Base-by-base conservation (phyloP, 2,329 filamentous ascomycete genomes). In the Stylonectria norvegica region DNA sequence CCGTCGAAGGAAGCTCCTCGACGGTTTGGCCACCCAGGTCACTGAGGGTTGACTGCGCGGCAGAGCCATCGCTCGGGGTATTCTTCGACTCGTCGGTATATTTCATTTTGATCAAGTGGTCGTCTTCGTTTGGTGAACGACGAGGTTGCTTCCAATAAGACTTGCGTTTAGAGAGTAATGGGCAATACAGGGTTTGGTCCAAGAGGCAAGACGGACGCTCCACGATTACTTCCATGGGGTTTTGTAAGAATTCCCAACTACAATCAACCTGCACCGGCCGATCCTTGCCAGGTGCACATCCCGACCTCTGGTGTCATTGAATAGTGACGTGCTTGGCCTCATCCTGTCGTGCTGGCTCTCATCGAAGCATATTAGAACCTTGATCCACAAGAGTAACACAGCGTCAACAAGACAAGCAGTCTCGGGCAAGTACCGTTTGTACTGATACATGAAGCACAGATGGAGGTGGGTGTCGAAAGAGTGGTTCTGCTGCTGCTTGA, bases 1-100 rank as follows among this genome's bases (percentile, higher is more conserved):
- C 39, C 18, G 43, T 45, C 14, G 43, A 45, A 18, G 42, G 42
- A 19, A 33, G 33, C 18, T 39, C 36, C 14, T 16, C 12, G 16
- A 38, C 19, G 17, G 23, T 17, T 10, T 12, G n/a, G 9, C 15
- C 35, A 10, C 16, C 25, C 7, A 16, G 14, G 12, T 31, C 35
- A 25, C 35, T 30, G 4, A 22, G 35, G 12, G 23, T 17, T 12
- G 32, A 34, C 8, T 34, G 17, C 4, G 32, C 20, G 32, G 22
- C 22, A 25, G 22, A 25, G 22, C 22, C 22, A 12, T 34, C 32
- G 20, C 17, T 20, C n/a, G 18, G 32, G 10, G 20, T 34, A 5
- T 20, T 20, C n/a, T 34, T 34, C 18, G 18, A 5, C 8, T 34
- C 32, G 15, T 34, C 15, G 20, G 20, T 34, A 12, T 22, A 34